phyloP scores from a whole-genome alignment of 345 rosid genomes.

The Melaleuca alternifolia region DNA sequence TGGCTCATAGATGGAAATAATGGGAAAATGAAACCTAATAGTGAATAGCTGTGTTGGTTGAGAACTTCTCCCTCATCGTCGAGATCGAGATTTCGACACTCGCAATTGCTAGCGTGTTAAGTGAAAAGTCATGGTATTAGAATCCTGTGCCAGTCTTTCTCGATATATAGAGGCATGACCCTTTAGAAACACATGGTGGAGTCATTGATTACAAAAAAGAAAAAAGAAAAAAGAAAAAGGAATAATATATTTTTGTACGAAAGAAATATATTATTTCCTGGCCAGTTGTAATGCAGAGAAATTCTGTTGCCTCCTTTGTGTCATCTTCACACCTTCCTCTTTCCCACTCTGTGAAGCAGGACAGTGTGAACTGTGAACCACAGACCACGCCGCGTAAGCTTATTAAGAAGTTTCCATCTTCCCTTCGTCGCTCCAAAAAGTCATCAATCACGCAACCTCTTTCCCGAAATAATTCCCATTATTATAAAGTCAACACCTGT shows the following conservation, averaged over 20 bases:
- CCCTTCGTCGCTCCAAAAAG: neutral
- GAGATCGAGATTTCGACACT: too few species aligned
- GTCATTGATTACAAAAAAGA: too few species aligned
- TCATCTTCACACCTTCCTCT: neutral
- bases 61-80: too few species aligned
- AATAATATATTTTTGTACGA: neutral
- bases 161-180: too few species aligned
- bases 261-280: neutral
- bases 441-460: neutral
- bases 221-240: too few species aligned
- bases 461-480: neutral
- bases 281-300: neutral
- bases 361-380: neutral
- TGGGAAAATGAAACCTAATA: too few species aligned
- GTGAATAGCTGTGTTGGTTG: too few species aligned
- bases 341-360: neutral
- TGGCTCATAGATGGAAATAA: neutral
- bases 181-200: too few species aligned
- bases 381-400: neutral
- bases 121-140: too few species aligned
- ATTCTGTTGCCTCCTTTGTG: neutral
- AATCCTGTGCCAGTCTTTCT: too few species aligned
- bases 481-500: neutral
- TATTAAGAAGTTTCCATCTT: neutral
- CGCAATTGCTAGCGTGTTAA: too few species aligned